Evolutionary conservation across 805 yeast species (phyloP), one percentile per base, ranked within the genome.

Genomic region (Ogataea wickerhamii): DNA sequence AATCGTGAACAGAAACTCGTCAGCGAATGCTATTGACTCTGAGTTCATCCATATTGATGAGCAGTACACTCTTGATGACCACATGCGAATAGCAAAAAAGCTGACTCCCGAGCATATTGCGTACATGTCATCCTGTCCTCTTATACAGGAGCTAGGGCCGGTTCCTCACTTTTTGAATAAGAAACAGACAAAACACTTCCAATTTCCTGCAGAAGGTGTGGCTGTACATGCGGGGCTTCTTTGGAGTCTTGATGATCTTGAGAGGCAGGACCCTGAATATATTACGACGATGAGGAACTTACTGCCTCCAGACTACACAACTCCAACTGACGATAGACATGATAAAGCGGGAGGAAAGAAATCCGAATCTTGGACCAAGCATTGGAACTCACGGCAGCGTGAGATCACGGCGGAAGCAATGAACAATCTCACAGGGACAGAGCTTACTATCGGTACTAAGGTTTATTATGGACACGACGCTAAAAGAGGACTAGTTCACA

Each of bases 381-480:
- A 51, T 16, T 63, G 68, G 67, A 53, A 47, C 25, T 18, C 34
- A 11, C 38, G 50, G n/a, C 60, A 61, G 31, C 39, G 41, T 5
- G 30, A 37, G 7, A 10, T 31, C 1, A 47, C 48, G 11, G 32
- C 32, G 5, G 28, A 47, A 1, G 27, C 20, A 2, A 11, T 44
- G 32, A 28, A 37, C 12, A 38, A 41, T 14, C 16, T 36, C 2
- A 38, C 38, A 4, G 43, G 29, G 4, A 21, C 45, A 6, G 40
- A 36, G 4, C 35, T 53, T 1, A 49, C 56, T 0, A 21, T 55
- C 20, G 64, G 63, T 3, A 45, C 50, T 3, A 61, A 71, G 17
- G 87, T 86, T 3, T 78, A 76, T 51, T 89, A 89, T 56, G 98
- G 97, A 1, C 98, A 89, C 55, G 94, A 87, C 55, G 94, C 97